Conservation (phyloP, 805 yeast species). For the Priceomyces carsonii region DNA sequence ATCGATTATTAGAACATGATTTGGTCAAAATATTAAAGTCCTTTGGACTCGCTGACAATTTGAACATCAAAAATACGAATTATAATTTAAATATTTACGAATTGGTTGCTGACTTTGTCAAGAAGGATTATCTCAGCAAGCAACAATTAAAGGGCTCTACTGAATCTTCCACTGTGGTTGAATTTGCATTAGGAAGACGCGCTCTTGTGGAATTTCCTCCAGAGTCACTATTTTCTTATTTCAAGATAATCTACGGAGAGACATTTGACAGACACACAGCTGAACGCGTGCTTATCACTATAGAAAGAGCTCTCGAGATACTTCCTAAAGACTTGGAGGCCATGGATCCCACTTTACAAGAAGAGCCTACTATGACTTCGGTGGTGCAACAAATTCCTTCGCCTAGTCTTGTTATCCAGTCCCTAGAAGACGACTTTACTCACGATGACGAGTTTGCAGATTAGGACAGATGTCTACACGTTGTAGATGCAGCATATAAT, state of each 20-base stretch:
- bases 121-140: constrained; percentile 28
- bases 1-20: constrained; percentile 28
- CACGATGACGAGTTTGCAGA: too few species aligned
- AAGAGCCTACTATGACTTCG: too few species aligned
- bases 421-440: too few species aligned
- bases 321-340: constrained; percentile 1
- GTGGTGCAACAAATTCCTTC: too few species aligned
- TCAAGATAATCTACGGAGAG: constrained; percentile 25
- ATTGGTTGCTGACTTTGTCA: constrained; percentile 26
- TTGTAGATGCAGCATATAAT: too few species aligned
- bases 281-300: constrained; percentile 20
- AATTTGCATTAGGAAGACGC: constrained; percentile 33
- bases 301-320: constrained; percentile 25
- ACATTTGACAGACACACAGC: constrained; percentile 20
- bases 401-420: too few species aligned
- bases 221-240: constrained; percentile 22
- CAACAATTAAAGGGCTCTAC: constrained; percentile 12
- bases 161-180: constrained; percentile 17
- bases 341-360: too few species aligned
- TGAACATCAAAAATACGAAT: constrained; percentile 18
- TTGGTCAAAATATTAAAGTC: constrained; percentile 19
- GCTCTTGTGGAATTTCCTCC: constrained; percentile 35
- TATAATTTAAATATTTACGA: constrained; percentile 20
- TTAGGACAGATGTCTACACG: too few species aligned
- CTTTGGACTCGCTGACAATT: constrained; percentile 29